A percentile compares a stretch with the other conserved stretches of the same genome.
Conservation (phyloP, 805 yeast species). For the Suhomyces pyralidae region DNA sequence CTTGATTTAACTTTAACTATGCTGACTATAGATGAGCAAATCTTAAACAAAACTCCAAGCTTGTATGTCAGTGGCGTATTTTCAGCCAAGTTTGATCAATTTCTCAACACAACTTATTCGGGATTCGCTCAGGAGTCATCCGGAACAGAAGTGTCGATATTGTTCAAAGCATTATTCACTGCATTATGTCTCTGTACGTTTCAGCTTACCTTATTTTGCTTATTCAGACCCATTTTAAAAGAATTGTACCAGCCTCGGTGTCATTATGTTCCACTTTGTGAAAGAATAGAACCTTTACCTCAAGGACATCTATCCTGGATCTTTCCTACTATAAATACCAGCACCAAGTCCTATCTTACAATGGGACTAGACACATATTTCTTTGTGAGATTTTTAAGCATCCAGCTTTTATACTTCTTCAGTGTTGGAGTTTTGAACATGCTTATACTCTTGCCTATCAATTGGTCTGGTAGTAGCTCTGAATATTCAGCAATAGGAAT, state of each 20-base stretch:
- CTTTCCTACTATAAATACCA: conserved; percentile 35
- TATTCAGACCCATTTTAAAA: conserved; percentile 29
- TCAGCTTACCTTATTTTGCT: conserved; percentile 46
- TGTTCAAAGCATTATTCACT: conserved; percentile 53
- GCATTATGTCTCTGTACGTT: conserved; percentile 52
- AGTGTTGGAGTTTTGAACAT: conserved; percentile 53
- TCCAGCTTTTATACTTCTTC: conserved; percentile 50
- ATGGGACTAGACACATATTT: conserved; percentile 75
- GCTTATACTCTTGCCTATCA: conserved; percentile 63
- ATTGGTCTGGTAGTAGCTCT: conserved; percentile 40
- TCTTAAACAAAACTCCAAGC: conserved; percentile 25
- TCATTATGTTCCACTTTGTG: conserved; percentile 39
- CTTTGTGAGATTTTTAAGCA: conserved; percentile 58
- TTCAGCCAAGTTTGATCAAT: conserved; percentile 29
- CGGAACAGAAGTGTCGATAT: conserved; percentile 56
- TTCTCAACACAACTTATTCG: conserved; percentile 51
- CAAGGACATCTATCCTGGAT: conserved; percentile 58
- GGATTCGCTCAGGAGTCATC: conserved; percentile 57
- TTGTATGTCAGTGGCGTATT: conserved; percentile 29
- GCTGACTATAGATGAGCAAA: conserved; percentile 11
- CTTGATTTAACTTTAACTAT: not conserved
- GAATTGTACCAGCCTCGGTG: conserved; percentile 55
- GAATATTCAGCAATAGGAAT: conserved; percentile 45
- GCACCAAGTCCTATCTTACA: conserved; percentile 42
- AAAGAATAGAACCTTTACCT: conserved; percentile 36